Evolutionary conservation across 768 basidiomycete genomes (phyloP).

Genomic region (Asterophora lycoperdoides): DNA sequence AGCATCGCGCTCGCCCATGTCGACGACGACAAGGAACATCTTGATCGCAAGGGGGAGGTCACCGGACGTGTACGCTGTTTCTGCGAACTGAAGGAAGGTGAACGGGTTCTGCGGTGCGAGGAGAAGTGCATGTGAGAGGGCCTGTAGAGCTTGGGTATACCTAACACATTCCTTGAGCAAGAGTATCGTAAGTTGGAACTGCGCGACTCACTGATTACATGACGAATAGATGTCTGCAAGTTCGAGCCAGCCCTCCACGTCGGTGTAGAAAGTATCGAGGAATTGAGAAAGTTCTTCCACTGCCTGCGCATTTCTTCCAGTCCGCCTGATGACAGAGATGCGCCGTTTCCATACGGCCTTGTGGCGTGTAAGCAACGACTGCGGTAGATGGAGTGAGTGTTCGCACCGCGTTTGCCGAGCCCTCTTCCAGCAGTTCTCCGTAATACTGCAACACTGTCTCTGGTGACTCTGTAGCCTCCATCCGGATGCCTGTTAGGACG

Average conservation of each 20-base stretch:
- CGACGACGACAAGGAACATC: conserved; percentile 72
- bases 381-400: not conserved
- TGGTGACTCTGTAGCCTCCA: conserved; percentile 63
- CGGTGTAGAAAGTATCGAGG: conserved; percentile 85
- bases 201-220: conserved; percentile 60
- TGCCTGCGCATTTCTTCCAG: conserved; percentile 59
- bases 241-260: conserved; percentile 85
- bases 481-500: conserved; percentile 69
- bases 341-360: conserved; percentile 80
- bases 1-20: conserved; percentile 66
- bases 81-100: conserved; percentile 78
- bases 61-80: conserved; percentile 78
- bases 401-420: conserved; percentile 70
- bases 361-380: no score
- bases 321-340: conserved; percentile 63
- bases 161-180: conserved; percentile 20
- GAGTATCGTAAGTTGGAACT: not conserved
- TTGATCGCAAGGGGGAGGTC: conserved; percentile 76
- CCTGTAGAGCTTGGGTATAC: conserved; percentile 67
- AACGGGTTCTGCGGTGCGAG: conserved; percentile 86
- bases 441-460: conserved; percentile 60
- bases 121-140: conserved; percentile 77
- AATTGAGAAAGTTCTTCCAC: conserved; percentile 68
- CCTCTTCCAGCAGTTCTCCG: conserved; percentile 56
- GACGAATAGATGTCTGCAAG: conserved; percentile 76